Base-by-base conservation (phyloP, 164 flowering plant species). In the Umbilicus rupestris region DNA sequence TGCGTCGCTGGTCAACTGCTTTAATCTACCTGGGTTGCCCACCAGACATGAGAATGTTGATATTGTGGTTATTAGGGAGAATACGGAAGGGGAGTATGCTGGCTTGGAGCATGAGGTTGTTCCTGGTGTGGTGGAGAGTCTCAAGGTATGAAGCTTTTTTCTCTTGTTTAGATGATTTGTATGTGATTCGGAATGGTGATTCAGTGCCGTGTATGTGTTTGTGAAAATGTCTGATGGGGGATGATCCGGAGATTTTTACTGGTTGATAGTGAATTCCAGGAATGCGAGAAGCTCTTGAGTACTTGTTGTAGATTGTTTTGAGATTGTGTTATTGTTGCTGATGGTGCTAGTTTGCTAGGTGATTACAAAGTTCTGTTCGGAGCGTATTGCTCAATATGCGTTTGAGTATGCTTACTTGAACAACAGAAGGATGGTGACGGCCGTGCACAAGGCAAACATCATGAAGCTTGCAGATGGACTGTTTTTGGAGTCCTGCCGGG, bases 391-490 rank as follows among this genome's bases (percentile, higher is more conserved):
- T 4, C 19, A 47, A 8, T 47, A 47, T 47, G 52, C 52, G 8
- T 47, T 47, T 47, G 52, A 47, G 47, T 44, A 50, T 20, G 57
- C 57, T 7, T 50, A 50, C 29, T 44, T 44, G 47, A 50, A 50
- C 57, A 50, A 50, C 11, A 15, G 57, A 50, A 50, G 57, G 28
- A 50, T 8, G 28, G 57, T 50, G 7, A 50, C 57, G 29, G 57
- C 57, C 22, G 57, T 50, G 57, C 57, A 50, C 29, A 50, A 28
- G 28, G 60, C 60, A 26, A 55, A 55, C 19, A 55, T 55, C 60
- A 55, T 55, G 60, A 55, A 55, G 60, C 60, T 55, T 55, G 60
- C 60, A n/a, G 60, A 55, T 55, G 60, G 60, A 28, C 31, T 55
- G 17, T 55, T 55, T 17, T 55, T 55, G 60, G 60, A 55, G 8